Percentiles rank a stretch among this genome's conserved stretches.
These are phyloP conservation scores for Rhodamnia rubescens DNA, from an alignment of 345 rosid genomes.

Conservation along the genomic window DNA sequence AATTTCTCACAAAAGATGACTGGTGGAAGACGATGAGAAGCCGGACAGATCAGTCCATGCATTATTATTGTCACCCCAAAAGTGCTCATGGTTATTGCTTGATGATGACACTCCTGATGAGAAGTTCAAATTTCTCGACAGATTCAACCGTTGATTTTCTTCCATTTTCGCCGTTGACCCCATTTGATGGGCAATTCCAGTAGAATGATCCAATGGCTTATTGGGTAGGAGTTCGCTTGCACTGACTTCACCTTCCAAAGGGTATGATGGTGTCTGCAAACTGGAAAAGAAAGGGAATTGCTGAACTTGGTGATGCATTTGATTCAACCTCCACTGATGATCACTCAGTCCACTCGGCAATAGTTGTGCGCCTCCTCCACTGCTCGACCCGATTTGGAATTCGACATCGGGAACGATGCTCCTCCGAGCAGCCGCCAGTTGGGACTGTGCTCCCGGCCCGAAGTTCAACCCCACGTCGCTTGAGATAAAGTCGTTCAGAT, in stretches of 20 bases:
- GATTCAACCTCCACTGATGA: constrained; percentile 7
- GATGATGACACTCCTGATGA: constrained; percentile 10
- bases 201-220: constrained; percentile 14
- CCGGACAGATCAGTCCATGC: constrained; percentile 50
- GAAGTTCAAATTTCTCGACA: constrained; percentile 32
- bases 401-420: constrained; percentile 6
- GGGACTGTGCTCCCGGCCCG: neutral
- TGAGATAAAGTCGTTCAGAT: constrained; percentile 19
- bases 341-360: constrained; percentile 14
- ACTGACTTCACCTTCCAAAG: constrained; percentile 15
- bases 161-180: constrained; percentile 27
- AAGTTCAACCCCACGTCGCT: constrained; percentile 17
- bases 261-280: constrained; percentile 14
- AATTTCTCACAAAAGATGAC: constrained; percentile 25
- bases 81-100: constrained; percentile 1
- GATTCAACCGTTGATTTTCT: constrained; percentile 24
- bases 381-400: constrained; percentile 15
- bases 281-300: constrained; percentile 31
- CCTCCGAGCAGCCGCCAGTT: constrained; percentile 12
- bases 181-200: neutral
- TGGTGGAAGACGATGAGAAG: constrained; percentile 28
- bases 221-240: constrained; percentile 7
- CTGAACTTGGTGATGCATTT: neutral
- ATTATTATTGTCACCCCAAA: constrained; percentile 22
- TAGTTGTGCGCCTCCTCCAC: constrained; percentile 7